phyloP scores from a whole-genome alignment of 2,329 filamentous ascomycete species.

The Blastomyces gilchristii region DNA sequence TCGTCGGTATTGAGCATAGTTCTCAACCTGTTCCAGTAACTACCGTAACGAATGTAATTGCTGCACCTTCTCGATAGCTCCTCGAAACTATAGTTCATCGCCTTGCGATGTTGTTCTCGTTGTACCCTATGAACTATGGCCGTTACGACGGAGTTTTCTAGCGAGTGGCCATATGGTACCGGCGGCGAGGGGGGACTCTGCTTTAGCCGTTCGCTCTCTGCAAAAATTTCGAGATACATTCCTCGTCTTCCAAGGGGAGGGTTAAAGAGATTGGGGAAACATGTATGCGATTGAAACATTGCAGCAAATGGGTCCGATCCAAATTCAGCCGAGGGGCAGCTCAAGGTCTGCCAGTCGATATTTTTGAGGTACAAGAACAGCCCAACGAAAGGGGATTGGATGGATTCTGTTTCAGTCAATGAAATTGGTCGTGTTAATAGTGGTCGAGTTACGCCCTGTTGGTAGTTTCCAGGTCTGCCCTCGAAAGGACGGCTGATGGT shows the following conservation, averaged over 20 bases:
- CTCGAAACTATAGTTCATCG: conserved; percentile 13
- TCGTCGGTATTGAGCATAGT: conserved; percentile 15
- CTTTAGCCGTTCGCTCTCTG: conserved; percentile 15
- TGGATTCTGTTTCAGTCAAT: conserved; percentile 7
- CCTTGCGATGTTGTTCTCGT: conserved; percentile 12
- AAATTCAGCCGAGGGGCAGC: conserved; percentile 10
- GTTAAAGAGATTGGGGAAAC: conserved; percentile 14
- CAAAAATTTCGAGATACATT: conserved; percentile 16
- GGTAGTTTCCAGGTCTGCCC: conserved; percentile 12
- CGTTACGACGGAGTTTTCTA: conserved; percentile 12
- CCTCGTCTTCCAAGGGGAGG: conserved; percentile 15
- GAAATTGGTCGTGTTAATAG: conserved; percentile 10
- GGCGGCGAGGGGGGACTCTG: conserved; percentile 9
- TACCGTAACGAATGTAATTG: conserved; percentile 16
- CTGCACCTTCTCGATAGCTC: conserved; percentile 13
- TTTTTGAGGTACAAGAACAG: conserved; percentile 17
- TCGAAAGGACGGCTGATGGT: conserved; percentile 10
- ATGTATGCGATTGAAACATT: conserved; percentile 16
- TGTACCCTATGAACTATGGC: conserved; percentile 14
- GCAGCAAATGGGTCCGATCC: conserved; percentile 14
- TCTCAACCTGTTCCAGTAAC: conserved; percentile 15
- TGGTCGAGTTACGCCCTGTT: conserved; percentile 8
- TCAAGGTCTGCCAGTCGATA: conserved; percentile 15
- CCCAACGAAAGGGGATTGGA: conserved; percentile 14
- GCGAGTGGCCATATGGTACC: conserved; percentile 2